phyloP scores from a whole-genome alignment of 1,139 yeast genomes.

The Suhomyces bribrorum region DNA sequence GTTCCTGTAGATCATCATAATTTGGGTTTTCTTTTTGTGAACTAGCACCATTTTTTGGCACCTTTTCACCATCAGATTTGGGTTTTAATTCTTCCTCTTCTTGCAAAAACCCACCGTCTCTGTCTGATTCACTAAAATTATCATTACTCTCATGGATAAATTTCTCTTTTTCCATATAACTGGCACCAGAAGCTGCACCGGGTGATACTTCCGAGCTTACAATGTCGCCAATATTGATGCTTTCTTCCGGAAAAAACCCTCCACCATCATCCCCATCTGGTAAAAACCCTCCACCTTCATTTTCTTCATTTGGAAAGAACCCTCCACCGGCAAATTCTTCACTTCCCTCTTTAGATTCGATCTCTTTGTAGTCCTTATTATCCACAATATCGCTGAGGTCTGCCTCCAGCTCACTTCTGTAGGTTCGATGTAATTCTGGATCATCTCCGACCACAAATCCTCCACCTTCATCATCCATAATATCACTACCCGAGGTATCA shows the following conservation, averaged over 20 bases:
- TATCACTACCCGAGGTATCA: conserved; percentile 13
- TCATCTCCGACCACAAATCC: conserved; percentile 14
- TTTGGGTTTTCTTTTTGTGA: background rate
- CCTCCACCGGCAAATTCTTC: conserved; percentile 10
- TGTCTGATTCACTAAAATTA: background rate
- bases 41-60: background rate
- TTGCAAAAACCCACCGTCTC: conserved; percentile 4
- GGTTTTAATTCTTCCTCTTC: background rate
- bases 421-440: background rate
- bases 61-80: background rate
- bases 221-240: background rate
- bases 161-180: background rate
- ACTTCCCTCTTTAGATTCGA: conserved; percentile 10
- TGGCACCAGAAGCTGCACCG: background rate
- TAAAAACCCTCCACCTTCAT: background rate
- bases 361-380: background rate
- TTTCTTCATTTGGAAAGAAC: conserved; percentile 1
- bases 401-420: background rate
- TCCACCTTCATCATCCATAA: conserved; percentile 9
- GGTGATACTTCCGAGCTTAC: too few species aligned
- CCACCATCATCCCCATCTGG: conserved; percentile 5
- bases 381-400: background rate
- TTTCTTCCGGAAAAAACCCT: conserved; percentile 4
- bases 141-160: background rate
- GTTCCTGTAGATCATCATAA: background rate